These are phyloP conservation scores for Filobasidium wieringae DNA, from an alignment of 768 basidiomycete genomes.

Conservation along the genomic window DNA sequence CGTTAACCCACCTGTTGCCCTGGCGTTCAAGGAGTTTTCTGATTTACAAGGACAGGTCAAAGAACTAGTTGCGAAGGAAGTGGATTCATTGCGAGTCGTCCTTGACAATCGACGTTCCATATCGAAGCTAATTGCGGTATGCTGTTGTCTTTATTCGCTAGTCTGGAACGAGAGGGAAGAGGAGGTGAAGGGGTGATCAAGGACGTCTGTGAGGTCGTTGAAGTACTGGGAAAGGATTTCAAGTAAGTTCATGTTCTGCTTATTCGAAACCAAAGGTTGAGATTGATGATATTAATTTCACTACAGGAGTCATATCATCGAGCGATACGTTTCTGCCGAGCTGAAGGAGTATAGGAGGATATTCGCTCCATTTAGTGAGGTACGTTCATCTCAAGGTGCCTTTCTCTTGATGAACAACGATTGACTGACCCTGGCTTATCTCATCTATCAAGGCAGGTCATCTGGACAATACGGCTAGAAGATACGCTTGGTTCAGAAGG, in stretches of 20 bases:
- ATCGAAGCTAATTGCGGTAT: too few relatives aligned
- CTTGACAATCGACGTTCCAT: too few relatives aligned
- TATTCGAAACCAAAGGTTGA: background rate
- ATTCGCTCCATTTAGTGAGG: conserved; percentile 84
- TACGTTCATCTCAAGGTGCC: conserved; percentile 6
- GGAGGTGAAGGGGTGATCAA: too few relatives aligned
- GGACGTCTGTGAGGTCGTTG: conserved; percentile 78
- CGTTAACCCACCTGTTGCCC: conserved; percentile 61
- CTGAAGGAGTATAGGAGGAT: conserved; percentile 93
- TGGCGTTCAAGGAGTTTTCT: conserved; percentile 66
- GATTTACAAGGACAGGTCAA: conserved; percentile 74
- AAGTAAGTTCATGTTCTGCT: conserved; percentile 42
- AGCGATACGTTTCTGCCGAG: conserved; percentile 78
- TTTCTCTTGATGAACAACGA: background rate
- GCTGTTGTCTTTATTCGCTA: too few relatives aligned
- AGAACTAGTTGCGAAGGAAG: conserved; percentile 70
- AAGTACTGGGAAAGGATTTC: conserved; percentile 75
- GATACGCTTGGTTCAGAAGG: conserved; percentile 91
- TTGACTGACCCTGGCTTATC: background rate
- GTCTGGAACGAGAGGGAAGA: too few relatives aligned
- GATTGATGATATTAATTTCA: background rate
- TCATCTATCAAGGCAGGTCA: conserved; percentile 54
- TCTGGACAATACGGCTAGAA: conserved; percentile 80
- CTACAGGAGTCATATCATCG: conserved; percentile 53
- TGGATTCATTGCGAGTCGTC: conserved; percentile 83